A percentile compares a stretch with the other conserved stretches of the same genome.
These are phyloP conservation scores for Vanderwaltozyma verrucispora DNA, from an alignment of 805 yeast species.

Conservation along the genomic window DNA sequence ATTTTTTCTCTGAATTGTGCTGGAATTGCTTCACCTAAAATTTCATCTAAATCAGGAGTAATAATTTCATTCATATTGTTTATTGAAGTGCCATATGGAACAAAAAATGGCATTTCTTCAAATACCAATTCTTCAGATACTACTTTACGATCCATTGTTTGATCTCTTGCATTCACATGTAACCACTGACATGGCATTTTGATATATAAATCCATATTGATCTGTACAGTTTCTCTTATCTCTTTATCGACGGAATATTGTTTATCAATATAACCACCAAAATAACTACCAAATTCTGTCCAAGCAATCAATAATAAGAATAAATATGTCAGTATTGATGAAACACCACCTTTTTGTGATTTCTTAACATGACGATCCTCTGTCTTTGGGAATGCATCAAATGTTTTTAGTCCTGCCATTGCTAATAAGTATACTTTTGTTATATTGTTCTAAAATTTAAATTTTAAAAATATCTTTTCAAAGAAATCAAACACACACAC, in stretches of 20 bases:
- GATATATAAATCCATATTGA: slow-evolving; percentile 73
- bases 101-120: slow-evolving; percentile 49
- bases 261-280: slow-evolving; percentile 74
- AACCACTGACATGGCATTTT: slow-evolving; percentile 75
- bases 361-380: slow-evolving; percentile 60
- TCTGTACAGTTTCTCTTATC: slow-evolving; percentile 45
- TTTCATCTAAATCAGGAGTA: slow-evolving; percentile 57
- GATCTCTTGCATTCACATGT: slow-evolving; percentile 67
- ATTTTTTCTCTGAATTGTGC: slow-evolving; percentile 49
- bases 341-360: slow-evolving; percentile 66
- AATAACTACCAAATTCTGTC: slow-evolving; percentile 74
- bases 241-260: slow-evolving; percentile 65
- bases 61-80: slow-evolving; percentile 37
- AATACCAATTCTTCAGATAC: slow-evolving; percentile 68
- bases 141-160: slow-evolving; percentile 63
- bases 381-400: slow-evolving; percentile 72
- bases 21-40: slow-evolving; percentile 52
- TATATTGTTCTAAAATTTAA: no score
- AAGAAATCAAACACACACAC: no score
- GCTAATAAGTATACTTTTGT: no score
- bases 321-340: slow-evolving; percentile 55
- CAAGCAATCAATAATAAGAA: slow-evolving; percentile 60
- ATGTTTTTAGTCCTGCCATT: slow-evolving; percentile 37
- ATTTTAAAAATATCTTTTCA: no score
- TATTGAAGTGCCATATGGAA: slow-evolving; percentile 41